Base-by-base conservation (phyloP, 331 rosid genomes). In the Acacia pycnantha region DNA sequence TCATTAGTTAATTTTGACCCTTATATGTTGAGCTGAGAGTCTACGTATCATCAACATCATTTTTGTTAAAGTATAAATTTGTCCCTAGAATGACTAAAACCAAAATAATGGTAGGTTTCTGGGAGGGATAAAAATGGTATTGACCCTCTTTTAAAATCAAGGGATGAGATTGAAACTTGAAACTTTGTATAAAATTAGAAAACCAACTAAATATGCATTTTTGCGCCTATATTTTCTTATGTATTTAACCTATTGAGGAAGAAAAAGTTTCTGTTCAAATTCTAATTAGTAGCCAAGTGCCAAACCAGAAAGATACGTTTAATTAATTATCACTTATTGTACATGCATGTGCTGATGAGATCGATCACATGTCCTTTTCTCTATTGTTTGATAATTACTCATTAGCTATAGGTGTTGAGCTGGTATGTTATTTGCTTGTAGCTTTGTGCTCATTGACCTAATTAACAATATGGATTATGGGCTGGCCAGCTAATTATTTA, bases 401-500 rank as follows among this genome's bases (percentile, higher is more conserved):
- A 70, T 70, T 73, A 2, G 33, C n/a, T n/a, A 31, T 31, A 48
- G 14, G 53, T 24, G 56, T 44, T 44, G 22, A 70, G 26, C 48
- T 43, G 54, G 53, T 44, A 44, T 21, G 43, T 69, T 11, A 26
- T 14, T 44, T 47, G 16, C 70, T 18, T 18, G 0, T 14, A 29
- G 70, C 43, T 29, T 64, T 62, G 27, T 24, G 40, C 58, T 44
- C 48, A 13, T 24, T 24, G 59, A 41, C 53, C 19, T 62, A 26
- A 54, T 40, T 29, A 66, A 70, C 35, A 41, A 41, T 70, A 12
- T 12, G 22, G 58, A 46, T 40, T 6, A 71, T 44, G 22, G 15
- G 40, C 18, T 15, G 11, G 40, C 48, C 72, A 67, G 81, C 84
- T 68, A 79, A 84, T 83, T 43, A 43, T 9, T 50, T 69, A 74